phyloP scores from a whole-genome alignment of 192 early-diverging fungal species.

The Linnemannia elongata region DNA sequence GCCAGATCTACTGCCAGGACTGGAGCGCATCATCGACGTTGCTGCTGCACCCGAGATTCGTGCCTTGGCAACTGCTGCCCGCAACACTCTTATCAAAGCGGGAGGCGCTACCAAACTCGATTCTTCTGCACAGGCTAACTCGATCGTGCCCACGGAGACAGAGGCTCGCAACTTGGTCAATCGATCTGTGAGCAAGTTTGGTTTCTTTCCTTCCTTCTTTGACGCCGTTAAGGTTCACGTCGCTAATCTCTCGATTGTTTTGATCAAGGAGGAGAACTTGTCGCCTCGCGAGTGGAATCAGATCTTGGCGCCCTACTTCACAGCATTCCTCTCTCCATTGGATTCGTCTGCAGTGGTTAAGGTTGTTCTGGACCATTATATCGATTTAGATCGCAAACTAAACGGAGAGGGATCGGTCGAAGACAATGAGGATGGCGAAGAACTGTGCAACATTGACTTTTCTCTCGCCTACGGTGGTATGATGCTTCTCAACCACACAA shows the following conservation, averaged over 20 bases:
- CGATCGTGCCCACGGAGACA: slow-evolving; percentile 50
- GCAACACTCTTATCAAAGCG: slow-evolving; percentile 75
- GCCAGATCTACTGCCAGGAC: slow-evolving; percentile 77
- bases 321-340: slow-evolving; percentile 65
- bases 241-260: slow-evolving; percentile 63
- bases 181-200: slow-evolving; percentile 57
- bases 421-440: slow-evolving; percentile 65
- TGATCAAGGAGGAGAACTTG: slow-evolving; percentile 73
- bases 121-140: slow-evolving; percentile 11
- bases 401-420: slow-evolving; percentile 57
- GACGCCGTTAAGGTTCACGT: slow-evolving; percentile 68
- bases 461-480: slow-evolving; percentile 85
- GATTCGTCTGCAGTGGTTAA: slow-evolving; percentile 61
- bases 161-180: slow-evolving; percentile 61
- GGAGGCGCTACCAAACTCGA: slow-evolving; percentile 65
- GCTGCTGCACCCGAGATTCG: slow-evolving; percentile 83
- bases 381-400: slow-evolving; percentile 56
- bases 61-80: slow-evolving; percentile 71
- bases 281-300: slow-evolving; percentile 70
- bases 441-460: slow-evolving; percentile 71
- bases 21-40: slow-evolving; percentile 80
- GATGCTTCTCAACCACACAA: slow-evolving; percentile 78
- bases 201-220: slow-evolving; percentile 68
- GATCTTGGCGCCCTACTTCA: slow-evolving; percentile 65
- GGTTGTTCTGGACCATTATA: slow-evolving; percentile 45